phyloP scores from a whole-genome alignment of 306 rosid species.

The Sphenostylis stenocarpa region DNA sequence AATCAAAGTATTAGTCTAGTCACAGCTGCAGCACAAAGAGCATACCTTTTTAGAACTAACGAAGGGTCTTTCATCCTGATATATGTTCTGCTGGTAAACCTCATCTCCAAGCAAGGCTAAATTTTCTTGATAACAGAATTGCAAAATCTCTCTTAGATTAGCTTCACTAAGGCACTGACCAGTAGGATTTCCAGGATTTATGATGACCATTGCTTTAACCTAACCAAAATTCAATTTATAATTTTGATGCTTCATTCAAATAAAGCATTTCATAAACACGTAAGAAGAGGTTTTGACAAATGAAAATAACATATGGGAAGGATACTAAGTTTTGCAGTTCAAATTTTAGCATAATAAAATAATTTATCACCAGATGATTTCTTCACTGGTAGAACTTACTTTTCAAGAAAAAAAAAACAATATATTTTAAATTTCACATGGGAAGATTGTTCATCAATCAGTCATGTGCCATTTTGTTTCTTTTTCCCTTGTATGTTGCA shows the following conservation, averaged over 20 bases:
- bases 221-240: slow-evolving; percentile 39
- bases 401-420: slow-evolving; percentile 19
- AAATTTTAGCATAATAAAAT: slow-evolving; percentile 4
- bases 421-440: neutral
- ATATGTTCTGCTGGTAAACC: slow-evolving; percentile 94
- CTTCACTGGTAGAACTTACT: neutral
- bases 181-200: slow-evolving; percentile 98
- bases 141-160: slow-evolving; percentile 73
- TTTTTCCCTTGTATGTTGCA: neutral
- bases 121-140: slow-evolving; percentile 76
- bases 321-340: neutral
- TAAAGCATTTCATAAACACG: slow-evolving; percentile 29
- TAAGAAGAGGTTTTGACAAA: neutral
- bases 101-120: slow-evolving; percentile 96
- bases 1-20: slow-evolving; percentile 22
- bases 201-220: slow-evolving; percentile 99
- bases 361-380: slow-evolving; percentile 19
- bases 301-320: slow-evolving; percentile 5
- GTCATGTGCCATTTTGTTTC: neutral
- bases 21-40: slow-evolving; percentile 7
- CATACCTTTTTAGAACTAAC: slow-evolving; percentile 84
- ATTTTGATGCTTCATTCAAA: slow-evolving; percentile 11
- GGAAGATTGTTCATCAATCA: slow-evolving; percentile 15
- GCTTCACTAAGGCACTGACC: slow-evolving; percentile 94
- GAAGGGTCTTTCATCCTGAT: slow-evolving; percentile 97